Percentiles rank a stretch among this genome's conserved stretches.
Conservation (phyloP, 495 filamentous ascomycete genomes). For the Aspergillus kassunensis region DNA sequence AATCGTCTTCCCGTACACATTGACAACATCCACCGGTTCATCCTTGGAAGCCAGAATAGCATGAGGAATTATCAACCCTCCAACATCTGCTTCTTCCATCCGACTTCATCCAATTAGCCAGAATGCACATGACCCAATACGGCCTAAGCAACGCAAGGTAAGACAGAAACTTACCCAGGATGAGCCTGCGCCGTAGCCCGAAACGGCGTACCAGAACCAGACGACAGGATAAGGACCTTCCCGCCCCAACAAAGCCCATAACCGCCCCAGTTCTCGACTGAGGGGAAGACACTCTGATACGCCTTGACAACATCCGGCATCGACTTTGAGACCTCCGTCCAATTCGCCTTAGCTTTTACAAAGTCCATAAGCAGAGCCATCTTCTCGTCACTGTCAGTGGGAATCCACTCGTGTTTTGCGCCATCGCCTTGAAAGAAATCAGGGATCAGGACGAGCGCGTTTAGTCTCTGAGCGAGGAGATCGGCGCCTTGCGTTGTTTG, state of each 20-base stretch:
- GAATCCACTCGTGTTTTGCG: conserved; percentile 28
- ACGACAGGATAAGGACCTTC: conserved; percentile 44
- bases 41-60: conserved; percentile 51
- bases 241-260: conserved; percentile 52
- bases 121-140: conserved; percentile 55
- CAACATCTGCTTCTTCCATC: conserved; percentile 40
- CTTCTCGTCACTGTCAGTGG: conserved; percentile 45
- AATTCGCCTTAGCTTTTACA: conserved; percentile 20
- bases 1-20: conserved; percentile 36
- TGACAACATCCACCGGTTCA: conserved; percentile 42
- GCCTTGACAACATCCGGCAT: conserved; percentile 20
- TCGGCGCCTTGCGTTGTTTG: conserved; percentile 57
- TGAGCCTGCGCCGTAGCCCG: conserved; percentile 48
- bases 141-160: too few species aligned
- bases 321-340: conserved; percentile 22
- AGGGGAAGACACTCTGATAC: conserved; percentile 26
- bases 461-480: conserved; percentile 35
- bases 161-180: conserved; percentile 42
- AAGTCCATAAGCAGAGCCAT: conserved; percentile 27
- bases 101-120: conserved; percentile 29
- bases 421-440: conserved; percentile 44
- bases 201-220: conserved; percentile 38
- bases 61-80: conserved; percentile 48
- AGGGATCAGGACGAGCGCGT: conserved; percentile 40
- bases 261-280: conserved; percentile 37